Conservation (phyloP, 805 yeast species). For the Candida incommunis region DNA sequence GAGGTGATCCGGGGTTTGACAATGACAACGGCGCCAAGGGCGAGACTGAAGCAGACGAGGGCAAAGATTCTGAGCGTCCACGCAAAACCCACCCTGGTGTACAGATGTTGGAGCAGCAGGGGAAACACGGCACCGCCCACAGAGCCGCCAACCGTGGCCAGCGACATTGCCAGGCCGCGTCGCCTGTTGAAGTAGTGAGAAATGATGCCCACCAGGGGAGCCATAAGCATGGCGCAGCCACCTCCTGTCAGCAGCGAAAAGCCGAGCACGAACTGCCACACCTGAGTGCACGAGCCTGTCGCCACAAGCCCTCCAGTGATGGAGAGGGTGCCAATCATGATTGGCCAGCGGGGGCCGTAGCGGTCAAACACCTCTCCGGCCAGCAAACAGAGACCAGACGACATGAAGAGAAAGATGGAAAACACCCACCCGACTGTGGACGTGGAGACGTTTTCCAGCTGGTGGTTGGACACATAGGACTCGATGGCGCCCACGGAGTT, state of each 20-base stretch:
- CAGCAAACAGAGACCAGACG: slow-evolving; percentile 23
- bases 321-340: slow-evolving; percentile 30
- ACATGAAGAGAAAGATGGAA: slow-evolving; percentile 33
- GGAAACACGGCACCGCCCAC: slow-evolving; percentile 46
- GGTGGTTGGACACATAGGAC: slow-evolving; percentile 42
- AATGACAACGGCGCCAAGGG: slow-evolving; percentile 23
- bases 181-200: slow-evolving; percentile 52
- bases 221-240: slow-evolving; percentile 46
- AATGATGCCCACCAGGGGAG: slow-evolving; percentile 47
- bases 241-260: slow-evolving; percentile 43
- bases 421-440: slow-evolving; percentile 37
- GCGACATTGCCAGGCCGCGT: slow-evolving; percentile 42
- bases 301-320: slow-evolving; percentile 42
- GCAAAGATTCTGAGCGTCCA: slow-evolving; percentile 49
- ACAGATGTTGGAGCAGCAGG: slow-evolving; percentile 35
- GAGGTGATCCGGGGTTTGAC: slow-evolving; percentile 23
- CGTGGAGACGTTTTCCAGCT: slow-evolving; percentile 30
- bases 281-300: slow-evolving; percentile 36
- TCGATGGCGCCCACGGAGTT: slow-evolving; percentile 52
- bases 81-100: slow-evolving; percentile 35
- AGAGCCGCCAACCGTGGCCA: slow-evolving; percentile 41
- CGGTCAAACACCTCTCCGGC: slow-evolving; percentile 51
- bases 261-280: slow-evolving; percentile 48
- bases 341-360: slow-evolving; percentile 36
- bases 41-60: slow-evolving; percentile 30